These are phyloP conservation scores for Circinella minor DNA, from an alignment of 371 early-diverging fungal genomes.

Conservation along the genomic window DNA sequence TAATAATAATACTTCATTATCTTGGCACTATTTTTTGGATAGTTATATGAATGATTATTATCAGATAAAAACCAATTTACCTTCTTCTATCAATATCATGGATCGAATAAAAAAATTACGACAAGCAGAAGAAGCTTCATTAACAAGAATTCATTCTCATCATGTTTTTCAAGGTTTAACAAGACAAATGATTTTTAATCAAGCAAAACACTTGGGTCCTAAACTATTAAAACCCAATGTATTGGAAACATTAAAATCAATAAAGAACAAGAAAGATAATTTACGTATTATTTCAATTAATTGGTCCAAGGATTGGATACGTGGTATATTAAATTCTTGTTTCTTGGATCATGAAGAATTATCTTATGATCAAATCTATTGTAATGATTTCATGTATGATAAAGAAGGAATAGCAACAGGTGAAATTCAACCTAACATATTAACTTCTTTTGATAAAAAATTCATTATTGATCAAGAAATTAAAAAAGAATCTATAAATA, in stretches of 20 bases:
- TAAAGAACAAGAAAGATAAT: not conserved
- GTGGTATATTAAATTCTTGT: constrained; percentile 15
- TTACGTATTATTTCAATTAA: constrained; percentile 42
- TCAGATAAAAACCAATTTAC: constrained; percentile 7
- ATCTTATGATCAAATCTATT: constrained; percentile 26
- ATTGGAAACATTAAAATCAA: constrained; percentile 13
- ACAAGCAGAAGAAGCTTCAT: constrained; percentile 34
- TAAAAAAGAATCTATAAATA: too few relatives aligned
- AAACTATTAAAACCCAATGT: constrained; percentile 22
- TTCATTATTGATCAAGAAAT: not conserved
- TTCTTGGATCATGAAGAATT: constrained; percentile 19
- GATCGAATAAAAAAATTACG: constrained; percentile 27
- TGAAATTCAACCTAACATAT: constrained; percentile 26
- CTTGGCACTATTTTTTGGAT: constrained; percentile 43
- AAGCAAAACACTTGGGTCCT: not conserved
- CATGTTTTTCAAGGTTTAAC: constrained; percentile 37
- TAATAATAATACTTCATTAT: constrained; percentile 4
- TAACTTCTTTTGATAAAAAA: constrained; percentile 43
- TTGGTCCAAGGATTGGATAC: constrained; percentile 59
- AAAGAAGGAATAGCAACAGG: constrained; percentile 29
- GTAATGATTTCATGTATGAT: constrained; percentile 40
- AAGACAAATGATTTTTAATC: constrained; percentile 18
- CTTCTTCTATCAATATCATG: not conserved
- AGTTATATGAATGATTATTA: constrained; percentile 42
- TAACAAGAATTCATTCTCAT: constrained; percentile 30